A percentile compares a stretch with the other conserved stretches of the same genome.
These are phyloP conservation scores for Cyclaneusma minus DNA, from an alignment of 2,329 filamentous ascomycete species.

Conservation along the genomic window DNA sequence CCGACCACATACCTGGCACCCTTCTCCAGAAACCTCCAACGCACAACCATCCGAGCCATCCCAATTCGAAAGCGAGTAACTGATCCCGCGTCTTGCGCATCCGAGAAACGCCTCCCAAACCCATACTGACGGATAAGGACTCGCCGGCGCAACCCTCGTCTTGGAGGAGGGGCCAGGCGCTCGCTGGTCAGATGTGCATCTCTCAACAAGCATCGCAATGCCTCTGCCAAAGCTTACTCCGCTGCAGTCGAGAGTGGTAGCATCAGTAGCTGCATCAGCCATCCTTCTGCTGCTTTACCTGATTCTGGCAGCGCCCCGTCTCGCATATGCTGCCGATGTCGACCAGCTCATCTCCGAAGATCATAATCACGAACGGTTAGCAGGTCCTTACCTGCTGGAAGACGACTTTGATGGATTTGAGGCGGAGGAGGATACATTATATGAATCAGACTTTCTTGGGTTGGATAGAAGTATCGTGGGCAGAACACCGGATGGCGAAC, in stretches of 20 bases:
- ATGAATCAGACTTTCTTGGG: conserved; percentile 44
- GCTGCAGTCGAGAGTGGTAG: conserved; percentile 57
- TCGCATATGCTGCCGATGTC: conserved; percentile 47
- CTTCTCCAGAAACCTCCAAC: too few relatives aligned
- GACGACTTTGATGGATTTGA: conserved; percentile 17
- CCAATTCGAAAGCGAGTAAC: too few relatives aligned
- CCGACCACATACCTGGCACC: too few relatives aligned
- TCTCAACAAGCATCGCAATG: conserved; percentile 16
- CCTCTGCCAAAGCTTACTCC: conserved; percentile 37
- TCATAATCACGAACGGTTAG: conserved; percentile 29
- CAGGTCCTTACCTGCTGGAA: conserved; percentile 18
- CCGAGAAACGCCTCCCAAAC: too few relatives aligned
- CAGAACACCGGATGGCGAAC: conserved; percentile 33
- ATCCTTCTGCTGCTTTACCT: conserved; percentile 46
- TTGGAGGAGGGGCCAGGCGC: neutral
- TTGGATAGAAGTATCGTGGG: conserved; percentile 50
- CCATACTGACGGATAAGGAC: too few relatives aligned
- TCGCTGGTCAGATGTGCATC: too few relatives aligned
- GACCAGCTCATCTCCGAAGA: conserved; percentile 25
- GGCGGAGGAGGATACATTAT: conserved; percentile 22
- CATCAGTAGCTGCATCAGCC: conserved; percentile 45
- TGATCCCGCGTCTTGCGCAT: too few relatives aligned
- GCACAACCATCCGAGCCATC: too few relatives aligned
- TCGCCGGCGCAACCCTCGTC: too few relatives aligned
- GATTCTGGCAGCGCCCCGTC: conserved; percentile 38